Percentiles rank a stretch among this genome's conserved stretches.
Conservation (phyloP, 2,329 filamentous ascomycete genomes). For the Colletotrichum simmondsii region DNA sequence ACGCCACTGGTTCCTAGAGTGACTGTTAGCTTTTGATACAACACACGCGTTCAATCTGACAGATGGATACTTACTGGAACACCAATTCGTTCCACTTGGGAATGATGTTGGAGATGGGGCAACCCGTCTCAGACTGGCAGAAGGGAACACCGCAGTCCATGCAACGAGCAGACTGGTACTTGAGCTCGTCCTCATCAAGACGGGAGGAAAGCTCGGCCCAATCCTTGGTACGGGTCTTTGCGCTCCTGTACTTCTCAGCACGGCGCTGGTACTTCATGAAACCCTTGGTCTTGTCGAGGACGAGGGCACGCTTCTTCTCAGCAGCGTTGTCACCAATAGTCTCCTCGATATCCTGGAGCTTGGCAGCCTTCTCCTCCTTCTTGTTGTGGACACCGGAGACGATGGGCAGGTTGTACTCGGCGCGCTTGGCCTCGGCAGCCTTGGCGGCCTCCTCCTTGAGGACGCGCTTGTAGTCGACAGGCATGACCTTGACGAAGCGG, state of each 20-base stretch:
- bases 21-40: too few relatives aligned
- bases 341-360: slow-evolving; percentile 88
- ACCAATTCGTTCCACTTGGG: slow-evolving; percentile 95
- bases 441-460: slow-evolving; percentile 87
- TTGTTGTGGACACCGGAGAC: slow-evolving; percentile 76
- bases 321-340: slow-evolving; percentile 84
- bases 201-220: slow-evolving; percentile 92
- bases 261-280: slow-evolving; percentile 98
- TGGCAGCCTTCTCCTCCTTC: slow-evolving; percentile 73
- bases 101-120: slow-evolving; percentile 97
- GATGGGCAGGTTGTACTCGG: slow-evolving; percentile 82
- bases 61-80: slow-evolving; percentile 52
- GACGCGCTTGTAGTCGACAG: slow-evolving; percentile 95
- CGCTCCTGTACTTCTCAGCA: slow-evolving; percentile 90
- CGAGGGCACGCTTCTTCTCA: slow-evolving; percentile 90
- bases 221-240: slow-evolving; percentile 87
- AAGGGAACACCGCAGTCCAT: slow-evolving; percentile 99
- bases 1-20: slow-evolving; percentile 74
- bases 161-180: slow-evolving; percentile 95
- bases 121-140: slow-evolving; percentile 96
- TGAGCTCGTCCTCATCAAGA: slow-evolving; percentile 92
- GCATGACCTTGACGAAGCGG: slow-evolving; percentile 92
- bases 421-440: slow-evolving; percentile 85
- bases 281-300: slow-evolving; percentile 96
- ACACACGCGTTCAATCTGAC: too few relatives aligned